Evolutionary conservation across 257 asterid species (phyloP).

Genomic region (Nicotiana obtusifolia): DNA sequence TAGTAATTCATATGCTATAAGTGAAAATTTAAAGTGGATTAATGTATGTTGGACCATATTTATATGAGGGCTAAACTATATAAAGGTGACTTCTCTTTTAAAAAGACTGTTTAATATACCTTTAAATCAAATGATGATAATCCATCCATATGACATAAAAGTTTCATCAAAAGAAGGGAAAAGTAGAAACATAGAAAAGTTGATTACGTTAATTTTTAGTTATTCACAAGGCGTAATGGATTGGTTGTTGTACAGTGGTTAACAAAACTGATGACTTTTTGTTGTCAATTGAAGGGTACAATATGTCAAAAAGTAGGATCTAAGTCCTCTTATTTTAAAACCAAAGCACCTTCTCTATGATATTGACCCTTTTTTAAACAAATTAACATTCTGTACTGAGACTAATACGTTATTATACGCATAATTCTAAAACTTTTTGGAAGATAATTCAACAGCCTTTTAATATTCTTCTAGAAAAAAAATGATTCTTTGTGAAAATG

Average conservation of each 20-base stretch:
- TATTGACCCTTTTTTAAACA: not conserved
- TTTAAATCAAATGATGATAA: conserved; percentile 7
- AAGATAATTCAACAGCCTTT: conserved; percentile 10
- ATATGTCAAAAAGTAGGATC: conserved; percentile 20
- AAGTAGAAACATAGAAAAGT: not conserved
- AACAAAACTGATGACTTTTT: conserved; percentile 20
- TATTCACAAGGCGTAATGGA: not conserved
- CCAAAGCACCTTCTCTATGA: conserved; percentile 15
- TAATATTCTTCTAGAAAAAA: conserved; percentile 11
- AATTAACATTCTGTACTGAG: not conserved
- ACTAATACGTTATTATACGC: not conserved
- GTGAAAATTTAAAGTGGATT: not conserved
- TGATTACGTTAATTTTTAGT: not conserved
- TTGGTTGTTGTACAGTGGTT: conserved; percentile 11
- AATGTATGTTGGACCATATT: not conserved
- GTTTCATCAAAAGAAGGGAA: conserved; percentile 7
- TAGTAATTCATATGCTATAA: not conserved
- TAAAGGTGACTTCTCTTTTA: not conserved
- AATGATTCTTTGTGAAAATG: not conserved
- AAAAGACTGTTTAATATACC: conserved; percentile 1
- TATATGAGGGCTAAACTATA: not conserved
- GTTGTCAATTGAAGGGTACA: conserved; percentile 4
- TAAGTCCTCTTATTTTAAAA: conserved; percentile 9
- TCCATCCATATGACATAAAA: conserved; percentile 2
- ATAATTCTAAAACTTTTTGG: conserved; percentile 12